A percentile compares a stretch with the other conserved stretches of the same genome.
phyloP scores from a whole-genome alignment of 768 basidiomycete species.

The Russula ochroleuca region DNA sequence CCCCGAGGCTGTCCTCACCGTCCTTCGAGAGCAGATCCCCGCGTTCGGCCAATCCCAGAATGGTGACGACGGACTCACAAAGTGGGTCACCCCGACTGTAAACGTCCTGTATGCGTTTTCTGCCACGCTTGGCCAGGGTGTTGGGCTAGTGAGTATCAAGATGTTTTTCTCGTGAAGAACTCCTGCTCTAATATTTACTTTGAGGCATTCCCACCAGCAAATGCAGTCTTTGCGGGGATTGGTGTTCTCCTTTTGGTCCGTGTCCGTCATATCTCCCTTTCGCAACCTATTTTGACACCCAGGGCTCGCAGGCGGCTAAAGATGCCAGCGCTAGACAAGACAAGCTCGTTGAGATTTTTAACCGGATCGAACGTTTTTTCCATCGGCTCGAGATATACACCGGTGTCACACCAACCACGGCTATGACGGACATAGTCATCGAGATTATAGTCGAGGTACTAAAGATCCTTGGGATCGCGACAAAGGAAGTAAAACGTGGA shows the following conservation, averaged over 20 bases:
- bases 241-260: background rate
- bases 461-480: background rate
- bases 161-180: background rate
- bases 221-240: background rate
- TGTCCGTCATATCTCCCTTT: background rate
- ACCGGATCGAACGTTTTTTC: background rate
- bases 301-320: slow-evolving; percentile 6
- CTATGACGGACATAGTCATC: background rate
- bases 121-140: background rate
- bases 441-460: slow-evolving; percentile 2
- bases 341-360: background rate
- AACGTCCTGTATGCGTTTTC: slow-evolving; percentile 7
- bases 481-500: background rate
- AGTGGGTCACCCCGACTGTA: background rate
- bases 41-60: background rate
- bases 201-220: background rate
- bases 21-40: background rate
- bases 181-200: background rate
- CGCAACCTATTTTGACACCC: no score
- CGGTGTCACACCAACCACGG: background rate
- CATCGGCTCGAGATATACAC: slow-evolving; percentile 1
- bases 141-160: background rate
- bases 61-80: background rate
- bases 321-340: background rate
- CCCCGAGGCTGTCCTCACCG: background rate